Evolutionary conservation across 78 protist species (phyloP).

Genomic region (Dictyostelium discoideum): DNA sequence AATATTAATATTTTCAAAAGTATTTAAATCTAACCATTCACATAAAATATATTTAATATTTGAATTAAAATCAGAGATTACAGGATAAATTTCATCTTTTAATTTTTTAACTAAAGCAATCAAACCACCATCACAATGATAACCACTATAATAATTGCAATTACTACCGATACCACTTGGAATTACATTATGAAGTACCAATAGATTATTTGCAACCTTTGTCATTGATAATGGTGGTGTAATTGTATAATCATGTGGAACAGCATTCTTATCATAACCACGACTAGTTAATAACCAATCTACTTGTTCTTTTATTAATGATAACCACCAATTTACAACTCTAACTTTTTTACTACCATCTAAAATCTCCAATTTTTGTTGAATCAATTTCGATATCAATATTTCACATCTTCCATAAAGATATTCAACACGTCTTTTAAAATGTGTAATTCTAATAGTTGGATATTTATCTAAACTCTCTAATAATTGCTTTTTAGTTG

Average conservation of each 20-base stretch:
- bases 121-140: neutral
- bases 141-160: neutral
- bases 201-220: constrained; percentile 29
- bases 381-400: constrained; percentile 20
- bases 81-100: constrained; percentile 58
- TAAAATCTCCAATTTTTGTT: constrained; percentile 26
- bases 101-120: neutral
- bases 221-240: constrained; percentile 29
- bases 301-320: constrained; percentile 43
- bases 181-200: constrained; percentile 43
- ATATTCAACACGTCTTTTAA: neutral
- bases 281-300: neutral
- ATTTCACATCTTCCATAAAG: constrained; percentile 13
- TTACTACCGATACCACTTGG: constrained; percentile 4
- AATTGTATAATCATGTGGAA: constrained; percentile 33
- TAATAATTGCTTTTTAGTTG: constrained; percentile 1
- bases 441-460: neutral
- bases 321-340: constrained; percentile 61
- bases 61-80: constrained; percentile 24
- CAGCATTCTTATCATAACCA: constrained; percentile 36
- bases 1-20: neutral
- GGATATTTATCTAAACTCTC: constrained; percentile 32
- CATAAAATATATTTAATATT: constrained; percentile 12
- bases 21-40: constrained; percentile 46
- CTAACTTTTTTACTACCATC: constrained; percentile 37